phyloP scores from a whole-genome alignment of 1,284 basidiomycete species.

The Ceratobasidium sp. region DNA sequence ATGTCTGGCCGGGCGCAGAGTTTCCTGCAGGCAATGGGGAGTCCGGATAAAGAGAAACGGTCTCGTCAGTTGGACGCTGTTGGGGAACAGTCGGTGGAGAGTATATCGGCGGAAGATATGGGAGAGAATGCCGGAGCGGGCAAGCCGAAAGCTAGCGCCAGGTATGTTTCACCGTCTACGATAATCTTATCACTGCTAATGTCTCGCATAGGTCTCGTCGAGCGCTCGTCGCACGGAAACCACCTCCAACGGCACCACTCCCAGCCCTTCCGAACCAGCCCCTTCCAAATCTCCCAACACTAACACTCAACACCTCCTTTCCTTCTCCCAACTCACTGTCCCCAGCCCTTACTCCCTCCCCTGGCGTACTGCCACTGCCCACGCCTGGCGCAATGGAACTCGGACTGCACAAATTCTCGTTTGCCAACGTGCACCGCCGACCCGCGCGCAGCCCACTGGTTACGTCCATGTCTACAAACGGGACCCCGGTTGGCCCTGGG shows the following conservation, averaged over 20 bases:
- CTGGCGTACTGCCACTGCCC: slow-evolving; percentile 11
- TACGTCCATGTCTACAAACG: not conserved
- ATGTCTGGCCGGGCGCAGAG: slow-evolving; percentile 24
- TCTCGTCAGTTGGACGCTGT: slow-evolving; percentile 16
- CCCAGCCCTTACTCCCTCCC: slow-evolving; percentile 24
- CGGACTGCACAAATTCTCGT: slow-evolving; percentile 22
- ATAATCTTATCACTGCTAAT: not conserved
- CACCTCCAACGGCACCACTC: slow-evolving; percentile 23
- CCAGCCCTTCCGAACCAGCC: not conserved
- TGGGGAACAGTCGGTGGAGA: slow-evolving; percentile 12
- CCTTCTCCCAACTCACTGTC: slow-evolving; percentile 27
- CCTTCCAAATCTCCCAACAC: not conserved
- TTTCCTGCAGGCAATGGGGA: slow-evolving; percentile 13
- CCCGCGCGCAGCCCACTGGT: slow-evolving; percentile 23
- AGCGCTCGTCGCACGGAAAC: slow-evolving; percentile 7
- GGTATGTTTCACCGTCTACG: not conserved
- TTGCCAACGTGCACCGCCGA: not conserved
- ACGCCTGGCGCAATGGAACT: slow-evolving; percentile 25
- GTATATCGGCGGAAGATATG: not conserved
- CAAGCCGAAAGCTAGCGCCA: not conserved
- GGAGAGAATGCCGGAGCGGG: not conserved
- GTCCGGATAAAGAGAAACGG: slow-evolving; percentile 6
- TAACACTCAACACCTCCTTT: slow-evolving; percentile 15
- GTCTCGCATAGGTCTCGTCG: not conserved
- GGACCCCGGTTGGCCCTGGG: not conserved